These are phyloP conservation scores for Asterophora parasitica DNA, from an alignment of 768 basidiomycete species.

Conservation along the genomic window DNA sequence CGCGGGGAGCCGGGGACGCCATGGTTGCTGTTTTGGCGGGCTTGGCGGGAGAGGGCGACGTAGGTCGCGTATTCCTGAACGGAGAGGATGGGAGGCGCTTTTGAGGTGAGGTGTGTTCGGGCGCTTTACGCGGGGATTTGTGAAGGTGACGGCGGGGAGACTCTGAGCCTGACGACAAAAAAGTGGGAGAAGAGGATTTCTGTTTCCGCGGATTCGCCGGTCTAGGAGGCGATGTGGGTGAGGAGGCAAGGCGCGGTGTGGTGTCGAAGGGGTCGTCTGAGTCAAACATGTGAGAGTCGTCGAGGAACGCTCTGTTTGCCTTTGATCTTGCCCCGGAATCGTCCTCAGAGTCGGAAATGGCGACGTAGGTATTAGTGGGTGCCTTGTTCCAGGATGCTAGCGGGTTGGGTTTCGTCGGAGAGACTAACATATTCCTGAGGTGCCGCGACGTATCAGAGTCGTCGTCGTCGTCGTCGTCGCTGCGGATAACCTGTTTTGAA, in stretches of 20 bases:
- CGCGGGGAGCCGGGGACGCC: background rate
- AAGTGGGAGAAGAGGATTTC: background rate
- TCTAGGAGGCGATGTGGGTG: background rate
- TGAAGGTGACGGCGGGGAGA: background rate
- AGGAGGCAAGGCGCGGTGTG: background rate
- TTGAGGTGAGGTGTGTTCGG: constrained; percentile 14
- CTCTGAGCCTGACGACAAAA: constrained; percentile 20
- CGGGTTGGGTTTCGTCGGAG: constrained; percentile 11
- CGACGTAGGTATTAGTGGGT: background rate
- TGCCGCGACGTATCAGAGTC: background rate
- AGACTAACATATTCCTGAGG: constrained; percentile 3
- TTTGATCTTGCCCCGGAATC: background rate
- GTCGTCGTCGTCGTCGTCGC: constrained; percentile 7
- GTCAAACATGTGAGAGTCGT: constrained; percentile 12
- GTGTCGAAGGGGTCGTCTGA: constrained; percentile 10
- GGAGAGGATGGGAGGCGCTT: background rate
- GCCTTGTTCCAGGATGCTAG: constrained; percentile 3
- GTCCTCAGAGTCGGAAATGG: constrained; percentile 12
- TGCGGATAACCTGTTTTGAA: background rate
- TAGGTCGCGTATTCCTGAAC: background rate
- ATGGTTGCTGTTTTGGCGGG: background rate
- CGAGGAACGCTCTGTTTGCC: background rate
- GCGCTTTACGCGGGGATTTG: constrained; percentile 20
- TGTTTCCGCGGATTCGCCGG: constrained; percentile 5
- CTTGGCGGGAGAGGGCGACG: constrained; percentile 9